Percentiles rank a stretch among this genome's conserved stretches.
phyloP scores from a whole-genome alignment of 1,284 basidiomycete species.

The Malassezia pachydermatis region DNA sequence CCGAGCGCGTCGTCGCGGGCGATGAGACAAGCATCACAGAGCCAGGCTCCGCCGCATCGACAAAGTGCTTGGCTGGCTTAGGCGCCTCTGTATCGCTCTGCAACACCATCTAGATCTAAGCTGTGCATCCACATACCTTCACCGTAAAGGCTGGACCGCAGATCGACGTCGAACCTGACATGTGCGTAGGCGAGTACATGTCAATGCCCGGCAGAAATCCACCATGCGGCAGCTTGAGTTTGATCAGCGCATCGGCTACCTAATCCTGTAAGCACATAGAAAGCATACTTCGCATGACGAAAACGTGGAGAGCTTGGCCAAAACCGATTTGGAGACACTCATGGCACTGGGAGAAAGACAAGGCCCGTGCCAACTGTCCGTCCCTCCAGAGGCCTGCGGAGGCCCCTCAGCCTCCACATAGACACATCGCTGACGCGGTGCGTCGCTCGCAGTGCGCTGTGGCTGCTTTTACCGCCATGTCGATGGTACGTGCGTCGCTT shows the following conservation, averaged over 20 bases:
- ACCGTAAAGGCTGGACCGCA: constrained; percentile 79
- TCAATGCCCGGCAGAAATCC: constrained; percentile 73
- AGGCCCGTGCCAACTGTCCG: too few relatives aligned
- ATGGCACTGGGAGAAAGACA: too few relatives aligned
- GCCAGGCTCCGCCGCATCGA: constrained; percentile 63
- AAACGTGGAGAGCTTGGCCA: constrained; percentile 8
- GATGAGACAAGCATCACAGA: constrained; percentile 67
- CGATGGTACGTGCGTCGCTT: constrained; percentile 11
- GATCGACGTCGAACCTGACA: constrained; percentile 28
- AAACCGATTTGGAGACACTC: neutral
- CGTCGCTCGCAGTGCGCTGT: neutral
- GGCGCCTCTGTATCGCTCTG: constrained; percentile 59
- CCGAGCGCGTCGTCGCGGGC: constrained; percentile 62
- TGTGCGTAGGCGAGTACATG: constrained; percentile 52
- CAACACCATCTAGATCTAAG: constrained; percentile 56
- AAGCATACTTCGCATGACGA: constrained; percentile 13
- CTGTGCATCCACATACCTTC: constrained; percentile 49
- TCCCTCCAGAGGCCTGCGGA: too few relatives aligned
- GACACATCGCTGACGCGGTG: neutral
- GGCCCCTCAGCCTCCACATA: neutral
- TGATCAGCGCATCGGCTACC: constrained; percentile 81
- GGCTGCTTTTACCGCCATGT: constrained; percentile 5
- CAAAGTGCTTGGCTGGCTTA: constrained; percentile 65
- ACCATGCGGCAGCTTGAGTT: constrained; percentile 64
- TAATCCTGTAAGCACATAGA: constrained; percentile 42